Percentiles rank a stretch among this genome's conserved stretches.
Conservation (phyloP, 192 early-diverging fungal species). For the Coemansia sp. region DNA sequence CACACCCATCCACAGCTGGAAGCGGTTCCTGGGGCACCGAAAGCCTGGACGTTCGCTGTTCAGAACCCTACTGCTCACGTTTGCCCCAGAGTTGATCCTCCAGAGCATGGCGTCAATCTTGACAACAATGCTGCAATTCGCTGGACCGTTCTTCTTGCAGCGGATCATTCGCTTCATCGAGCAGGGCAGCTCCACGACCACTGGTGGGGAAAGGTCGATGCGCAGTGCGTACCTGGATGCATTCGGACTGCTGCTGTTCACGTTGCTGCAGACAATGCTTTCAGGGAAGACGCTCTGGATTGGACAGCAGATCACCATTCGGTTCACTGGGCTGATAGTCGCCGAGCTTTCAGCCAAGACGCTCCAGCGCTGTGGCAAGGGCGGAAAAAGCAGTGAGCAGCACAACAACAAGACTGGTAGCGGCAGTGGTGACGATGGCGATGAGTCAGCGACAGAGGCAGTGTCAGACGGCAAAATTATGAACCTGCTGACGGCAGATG, state of each 20-base stretch:
- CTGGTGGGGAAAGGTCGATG: not conserved
- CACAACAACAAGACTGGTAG: constrained; percentile 5
- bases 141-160: constrained; percentile 56
- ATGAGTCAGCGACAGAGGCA: too few relatives aligned
- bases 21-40: constrained; percentile 10
- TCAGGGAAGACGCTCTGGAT: constrained; percentile 62
- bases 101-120: constrained; percentile 44
- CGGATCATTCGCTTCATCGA: constrained; percentile 54
- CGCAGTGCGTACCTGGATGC: constrained; percentile 51
- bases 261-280: constrained; percentile 45
- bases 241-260: constrained; percentile 54
- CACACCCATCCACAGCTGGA: constrained; percentile 45
- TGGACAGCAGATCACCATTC: constrained; percentile 61
- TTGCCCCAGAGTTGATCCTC: constrained; percentile 35
- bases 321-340: constrained; percentile 54
- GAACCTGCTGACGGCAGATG: constrained; percentile 70
- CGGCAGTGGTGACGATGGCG: constrained; percentile 33
- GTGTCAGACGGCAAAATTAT: constrained; percentile 55
- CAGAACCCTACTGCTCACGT: constrained; percentile 30
- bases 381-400: constrained; percentile 19
- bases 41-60: constrained; percentile 21
- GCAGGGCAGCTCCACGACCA: constrained; percentile 18
- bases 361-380: constrained; percentile 53
- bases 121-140: constrained; percentile 43
- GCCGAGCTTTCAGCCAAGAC: constrained; percentile 67